phyloP scores from a whole-genome alignment of 495 filamentous ascomycete species.

The Astrothelium macrocarpum region DNA sequence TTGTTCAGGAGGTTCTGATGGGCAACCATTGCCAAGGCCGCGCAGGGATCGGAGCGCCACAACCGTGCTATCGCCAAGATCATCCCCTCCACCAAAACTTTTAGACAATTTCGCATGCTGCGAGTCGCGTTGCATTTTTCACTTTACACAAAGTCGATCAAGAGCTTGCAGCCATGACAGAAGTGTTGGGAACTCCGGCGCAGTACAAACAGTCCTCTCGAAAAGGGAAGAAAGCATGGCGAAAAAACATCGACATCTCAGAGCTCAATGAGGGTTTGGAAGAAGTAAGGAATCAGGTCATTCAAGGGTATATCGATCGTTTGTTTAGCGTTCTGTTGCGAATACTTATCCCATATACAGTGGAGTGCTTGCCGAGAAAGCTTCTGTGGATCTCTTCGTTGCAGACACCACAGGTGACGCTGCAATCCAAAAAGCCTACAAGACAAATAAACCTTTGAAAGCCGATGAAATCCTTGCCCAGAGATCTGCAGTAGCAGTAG shows the following conservation, averaged over 20 bases:
- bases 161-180: conserved; percentile 18
- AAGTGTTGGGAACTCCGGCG: conserved; percentile 36
- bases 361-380: conserved; percentile 70
- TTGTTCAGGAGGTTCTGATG: background rate
- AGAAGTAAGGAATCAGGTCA: conserved; percentile 73
- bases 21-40: background rate
- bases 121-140: background rate
- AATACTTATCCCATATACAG: conserved; percentile 37
- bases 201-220: conserved; percentile 75
- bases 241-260: conserved; percentile 91
- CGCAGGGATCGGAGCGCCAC: background rate
- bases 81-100: background rate
- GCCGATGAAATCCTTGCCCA: conserved; percentile 82
- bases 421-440: conserved; percentile 51
- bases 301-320: conserved; percentile 57
- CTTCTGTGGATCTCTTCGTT: conserved; percentile 69
- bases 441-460: conserved; percentile 65
- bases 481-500: conserved; percentile 68
- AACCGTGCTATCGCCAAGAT: background rate
- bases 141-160: background rate
- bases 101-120: background rate
- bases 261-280: conserved; percentile 78
- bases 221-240: conserved; percentile 97
- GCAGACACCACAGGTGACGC: conserved; percentile 65
- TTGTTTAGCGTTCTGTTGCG: background rate